phyloP scores from a whole-genome alignment of 1,284 basidiomycete genomes.

The Cryptococcus sp. region DNA sequence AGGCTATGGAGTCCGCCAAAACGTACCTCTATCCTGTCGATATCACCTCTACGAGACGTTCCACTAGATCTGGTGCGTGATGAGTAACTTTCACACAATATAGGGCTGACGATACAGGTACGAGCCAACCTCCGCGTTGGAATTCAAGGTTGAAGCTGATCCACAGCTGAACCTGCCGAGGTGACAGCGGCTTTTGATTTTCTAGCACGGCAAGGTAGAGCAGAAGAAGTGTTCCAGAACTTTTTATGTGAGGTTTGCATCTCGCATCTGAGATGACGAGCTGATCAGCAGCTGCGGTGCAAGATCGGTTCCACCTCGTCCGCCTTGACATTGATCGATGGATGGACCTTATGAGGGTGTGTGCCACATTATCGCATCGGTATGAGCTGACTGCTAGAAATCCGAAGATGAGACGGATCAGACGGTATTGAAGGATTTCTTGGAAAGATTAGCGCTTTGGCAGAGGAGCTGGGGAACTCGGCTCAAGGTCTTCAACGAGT shows the following conservation, averaged over 20 bases:
- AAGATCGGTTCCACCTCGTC: conserved; percentile 32
- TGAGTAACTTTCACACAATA: too few species aligned
- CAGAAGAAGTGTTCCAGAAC: conserved; percentile 22
- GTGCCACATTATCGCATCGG: conserved; percentile 3
- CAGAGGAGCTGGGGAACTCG: conserved; percentile 41
- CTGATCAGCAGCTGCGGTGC: conserved; percentile 24
- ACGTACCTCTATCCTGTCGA: conserved; percentile 24
- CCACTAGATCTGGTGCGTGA: too few species aligned
- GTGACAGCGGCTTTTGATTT: conserved; percentile 23
- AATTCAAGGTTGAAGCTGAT: not conserved
- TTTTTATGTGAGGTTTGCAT: conserved; percentile 23
- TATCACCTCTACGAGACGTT: too few species aligned
- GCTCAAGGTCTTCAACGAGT: conserved; percentile 36
- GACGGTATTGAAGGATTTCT: conserved; percentile 27
- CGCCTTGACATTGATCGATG: conserved; percentile 26
- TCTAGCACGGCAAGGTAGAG: conserved; percentile 8
- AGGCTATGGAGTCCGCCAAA: conserved; percentile 22
- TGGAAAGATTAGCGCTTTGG: conserved; percentile 40
- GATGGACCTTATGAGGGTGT: conserved; percentile 23
- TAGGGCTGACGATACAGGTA: too few species aligned
- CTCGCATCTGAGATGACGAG: not conserved
- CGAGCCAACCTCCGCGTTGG: too few species aligned
- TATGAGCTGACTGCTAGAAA: not conserved
- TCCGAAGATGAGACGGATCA: conserved; percentile 6
- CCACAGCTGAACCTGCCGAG: conserved; percentile 19